Percentiles rank a stretch among this genome's conserved stretches.
These are phyloP conservation scores for Xylaria sp. DNA, from an alignment of 2,329 filamentous ascomycete species.

Conservation along the genomic window DNA sequence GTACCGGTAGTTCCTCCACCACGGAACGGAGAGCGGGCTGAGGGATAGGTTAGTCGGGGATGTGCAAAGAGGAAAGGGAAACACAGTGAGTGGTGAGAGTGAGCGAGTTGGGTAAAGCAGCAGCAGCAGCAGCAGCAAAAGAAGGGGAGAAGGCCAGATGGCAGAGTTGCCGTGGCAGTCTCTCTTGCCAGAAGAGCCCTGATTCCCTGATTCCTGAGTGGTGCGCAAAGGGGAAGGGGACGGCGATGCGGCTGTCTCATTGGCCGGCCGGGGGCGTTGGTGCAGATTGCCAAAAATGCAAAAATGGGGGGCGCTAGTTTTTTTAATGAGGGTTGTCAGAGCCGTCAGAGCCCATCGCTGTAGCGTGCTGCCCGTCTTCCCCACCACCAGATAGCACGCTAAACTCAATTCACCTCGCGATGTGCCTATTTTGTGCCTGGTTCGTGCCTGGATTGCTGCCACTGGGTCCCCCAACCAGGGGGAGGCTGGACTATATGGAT, in stretches of 20 bases:
- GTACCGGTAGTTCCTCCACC: conserved; percentile 34
- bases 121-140: conserved; percentile 40
- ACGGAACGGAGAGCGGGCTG: conserved; percentile 34
- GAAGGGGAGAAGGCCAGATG: conserved; percentile 42
- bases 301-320: conserved; percentile 51
- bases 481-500: not conserved
- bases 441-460: conserved; percentile 14
- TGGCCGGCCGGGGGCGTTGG: conserved; percentile 43
- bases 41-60: conserved; percentile 17
- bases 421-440: conserved; percentile 22
- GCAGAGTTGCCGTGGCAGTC: not conserved
- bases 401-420: conserved; percentile 19
- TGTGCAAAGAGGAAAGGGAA: conserved; percentile 21
- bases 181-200: conserved; percentile 34
- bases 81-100: conserved; percentile 24
- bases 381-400: conserved; percentile 16
- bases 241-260: conserved; percentile 41
- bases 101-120: no score
- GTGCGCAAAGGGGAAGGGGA: conserved; percentile 36
- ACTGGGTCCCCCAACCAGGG: conserved; percentile 19
- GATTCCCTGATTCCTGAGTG: conserved; percentile 41
- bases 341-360: conserved; percentile 1
- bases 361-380: conserved; percentile 16
- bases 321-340: conserved; percentile 52
- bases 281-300: conserved; percentile 52